Conservation (phyloP, 441 rosid species). For the Populus trichocarpa region DNA sequence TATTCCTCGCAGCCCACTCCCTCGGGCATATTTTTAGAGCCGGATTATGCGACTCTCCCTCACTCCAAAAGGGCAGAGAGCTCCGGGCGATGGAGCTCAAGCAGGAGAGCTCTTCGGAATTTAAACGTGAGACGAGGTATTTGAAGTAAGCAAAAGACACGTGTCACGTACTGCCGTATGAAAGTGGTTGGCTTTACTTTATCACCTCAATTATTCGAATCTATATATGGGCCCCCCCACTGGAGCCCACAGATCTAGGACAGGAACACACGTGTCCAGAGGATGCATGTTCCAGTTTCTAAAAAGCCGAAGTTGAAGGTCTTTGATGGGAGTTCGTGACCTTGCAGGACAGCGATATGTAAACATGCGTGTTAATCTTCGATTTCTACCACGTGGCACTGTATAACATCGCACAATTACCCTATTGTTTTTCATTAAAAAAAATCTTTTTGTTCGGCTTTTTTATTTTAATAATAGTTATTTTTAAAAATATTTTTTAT, state of each 20-base stretch:
- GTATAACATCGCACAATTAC: background rate
- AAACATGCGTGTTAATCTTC: background rate
- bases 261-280: conserved; percentile 1
- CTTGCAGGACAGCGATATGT: background rate
- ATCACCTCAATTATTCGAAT: conserved; percentile 8
- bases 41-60: too few relatives aligned
- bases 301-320: background rate
- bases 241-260: background rate
- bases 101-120: background rate
- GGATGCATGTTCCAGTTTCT: background rate
- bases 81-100: background rate
- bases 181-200: background rate
- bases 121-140: background rate
- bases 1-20: too few relatives aligned
- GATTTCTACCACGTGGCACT: background rate
- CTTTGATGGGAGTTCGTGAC: background rate
- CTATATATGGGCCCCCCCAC: background rate
- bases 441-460: too few relatives aligned
- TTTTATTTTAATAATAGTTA: too few relatives aligned
- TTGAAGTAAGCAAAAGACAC: background rate
- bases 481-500: too few relatives aligned
- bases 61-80: background rate
- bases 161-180: background rate
- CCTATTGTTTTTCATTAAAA: background rate
- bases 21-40: too few relatives aligned